Evolutionary conservation across 345 rosid genomes (phyloP), one percentile per base, ranked within the genome.

Genomic region (Firmiana major): DNA sequence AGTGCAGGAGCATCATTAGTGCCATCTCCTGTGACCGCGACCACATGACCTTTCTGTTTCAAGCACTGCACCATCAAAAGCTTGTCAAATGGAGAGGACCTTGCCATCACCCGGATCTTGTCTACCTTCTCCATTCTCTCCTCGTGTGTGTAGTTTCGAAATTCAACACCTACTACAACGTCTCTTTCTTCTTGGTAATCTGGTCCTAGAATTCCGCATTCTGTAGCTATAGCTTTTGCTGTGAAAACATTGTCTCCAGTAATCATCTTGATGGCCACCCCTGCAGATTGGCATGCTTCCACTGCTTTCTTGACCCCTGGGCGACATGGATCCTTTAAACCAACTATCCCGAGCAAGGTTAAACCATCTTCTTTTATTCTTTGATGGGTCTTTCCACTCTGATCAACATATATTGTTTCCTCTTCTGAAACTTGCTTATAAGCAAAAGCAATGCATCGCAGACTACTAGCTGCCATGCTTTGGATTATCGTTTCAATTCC

Each of bases 221-320:
- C 92, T 1, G 81, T 78, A 11, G 97, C 91, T 85, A 91, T 90
- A 1, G 97, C 97, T 84, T 82, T 91, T 49, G 91, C 97, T 36
- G 92, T 91, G 84, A 80, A 85, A 67, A 88, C 83, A 79, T 90
- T 89, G 80, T 91, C 97, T 58, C 97, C 93, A 0, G 94, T 91
- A 65, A 90, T 82, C 91, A 90, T 91, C 84, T 87, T 91, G 86
- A 90, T 78, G 55, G 76, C 77, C 11, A 90, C 91, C 60, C 92
- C 90, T 0, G 94, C 94, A 64, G 76, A 59, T 71, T 84, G 81
- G 85, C 92, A 91, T 58, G 69, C 79, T 67, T 86, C 85, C 24
- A 91, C 97, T 4, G 91, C 97, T 71, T 78, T 83, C 66, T 83
- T 77, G 38, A 77, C 92, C 51, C 88, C 90, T n/a, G 84, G 90